phyloP scores from a whole-genome alignment of 108 stramenopile genomes.

The Pseudonitzschia pungens region DNA sequence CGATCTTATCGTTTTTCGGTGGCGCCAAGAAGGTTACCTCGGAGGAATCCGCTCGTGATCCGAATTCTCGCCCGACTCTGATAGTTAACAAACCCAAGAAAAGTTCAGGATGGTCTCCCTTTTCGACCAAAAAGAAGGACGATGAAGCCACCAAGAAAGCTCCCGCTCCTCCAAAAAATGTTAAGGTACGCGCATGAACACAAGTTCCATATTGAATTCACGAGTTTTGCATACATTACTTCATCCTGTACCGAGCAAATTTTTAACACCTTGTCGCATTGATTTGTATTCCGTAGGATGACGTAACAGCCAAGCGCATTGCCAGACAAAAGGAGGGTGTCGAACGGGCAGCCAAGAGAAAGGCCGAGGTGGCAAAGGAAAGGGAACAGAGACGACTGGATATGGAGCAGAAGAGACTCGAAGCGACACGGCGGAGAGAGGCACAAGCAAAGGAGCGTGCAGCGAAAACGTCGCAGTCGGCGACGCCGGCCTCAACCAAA shows the following conservation, averaged over 20 bases:
- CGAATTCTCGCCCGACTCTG: conserved; percentile 14
- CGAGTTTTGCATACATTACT: not conserved
- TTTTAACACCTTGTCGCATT: not conserved
- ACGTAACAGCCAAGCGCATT: not conserved
- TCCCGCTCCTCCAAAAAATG: not conserved
- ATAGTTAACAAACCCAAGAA: conserved; percentile 7
- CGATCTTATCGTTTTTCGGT: conserved; percentile 31
- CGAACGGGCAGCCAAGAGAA: not conserved
- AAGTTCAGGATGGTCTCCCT: not conserved
- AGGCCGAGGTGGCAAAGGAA: not conserved
- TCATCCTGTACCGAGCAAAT: not conserved
- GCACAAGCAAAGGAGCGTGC: not conserved
- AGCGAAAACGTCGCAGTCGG: not conserved
- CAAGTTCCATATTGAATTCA: not conserved
- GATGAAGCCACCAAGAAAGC: not conserved
- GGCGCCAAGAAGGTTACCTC: conserved; percentile 8
- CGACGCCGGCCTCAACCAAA: not conserved
- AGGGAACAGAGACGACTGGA: not conserved
- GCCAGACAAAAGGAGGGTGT: conserved; percentile 5
- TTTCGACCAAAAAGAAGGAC: conserved; percentile 9
- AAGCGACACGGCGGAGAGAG: conserved; percentile 5
- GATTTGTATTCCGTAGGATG: not conserved
- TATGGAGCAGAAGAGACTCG: not conserved
- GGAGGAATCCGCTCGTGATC: conserved; percentile 4
- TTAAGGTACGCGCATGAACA: not conserved